Evolutionary conservation across 2,329 filamentous ascomycete species (phyloP).

Genomic region (Neonectria coccinea): DNA sequence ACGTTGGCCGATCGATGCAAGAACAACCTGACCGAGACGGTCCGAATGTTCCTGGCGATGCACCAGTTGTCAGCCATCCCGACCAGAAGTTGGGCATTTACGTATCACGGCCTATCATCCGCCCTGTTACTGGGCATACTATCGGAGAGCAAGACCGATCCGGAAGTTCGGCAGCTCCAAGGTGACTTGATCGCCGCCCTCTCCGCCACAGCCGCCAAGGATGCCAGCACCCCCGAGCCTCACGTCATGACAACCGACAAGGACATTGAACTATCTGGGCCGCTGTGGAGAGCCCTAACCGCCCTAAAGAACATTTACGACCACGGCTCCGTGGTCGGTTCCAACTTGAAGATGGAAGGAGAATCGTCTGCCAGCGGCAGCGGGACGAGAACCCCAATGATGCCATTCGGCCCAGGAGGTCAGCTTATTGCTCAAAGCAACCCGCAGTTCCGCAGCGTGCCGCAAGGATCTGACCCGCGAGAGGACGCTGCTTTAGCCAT

Average conservation of each 20-base stretch:
- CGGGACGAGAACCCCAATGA: slow-evolving; percentile 58
- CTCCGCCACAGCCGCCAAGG: slow-evolving; percentile 73
- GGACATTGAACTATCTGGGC: slow-evolving; percentile 72
- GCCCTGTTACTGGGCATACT: slow-evolving; percentile 73
- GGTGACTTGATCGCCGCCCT: slow-evolving; percentile 73
- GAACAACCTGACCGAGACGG: slow-evolving; percentile 71
- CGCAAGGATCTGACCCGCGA: slow-evolving; percentile 61
- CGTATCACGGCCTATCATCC: slow-evolving; percentile 74
- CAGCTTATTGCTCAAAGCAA: slow-evolving; percentile 41
- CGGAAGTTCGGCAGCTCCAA: slow-evolving; percentile 72
- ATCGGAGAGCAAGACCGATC: slow-evolving; percentile 72
- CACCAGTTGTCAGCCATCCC: slow-evolving; percentile 75
- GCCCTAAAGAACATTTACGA: slow-evolving; percentile 75
- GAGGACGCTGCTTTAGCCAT: slow-evolving; percentile 73
- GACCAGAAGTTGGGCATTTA: slow-evolving; percentile 75
- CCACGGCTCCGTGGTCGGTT: slow-evolving; percentile 68
- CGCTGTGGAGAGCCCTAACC: slow-evolving; percentile 69
- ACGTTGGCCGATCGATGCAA: slow-evolving; percentile 70
- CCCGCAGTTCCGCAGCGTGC: slow-evolving; percentile 44
- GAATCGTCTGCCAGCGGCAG: slow-evolving; percentile 60
- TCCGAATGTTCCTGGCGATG: slow-evolving; percentile 77
- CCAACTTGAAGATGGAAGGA: slow-evolving; percentile 62
- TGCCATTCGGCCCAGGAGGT: slow-evolving; percentile 41
- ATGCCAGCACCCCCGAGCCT: slow-evolving; percentile 64
- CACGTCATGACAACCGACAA: slow-evolving; percentile 67